Percentiles rank a stretch among this genome's conserved stretches.
These are phyloP conservation scores for Paecilomyces fulvus DNA, from an alignment of 2,329 filamentous ascomycete species.

Conservation along the genomic window DNA sequence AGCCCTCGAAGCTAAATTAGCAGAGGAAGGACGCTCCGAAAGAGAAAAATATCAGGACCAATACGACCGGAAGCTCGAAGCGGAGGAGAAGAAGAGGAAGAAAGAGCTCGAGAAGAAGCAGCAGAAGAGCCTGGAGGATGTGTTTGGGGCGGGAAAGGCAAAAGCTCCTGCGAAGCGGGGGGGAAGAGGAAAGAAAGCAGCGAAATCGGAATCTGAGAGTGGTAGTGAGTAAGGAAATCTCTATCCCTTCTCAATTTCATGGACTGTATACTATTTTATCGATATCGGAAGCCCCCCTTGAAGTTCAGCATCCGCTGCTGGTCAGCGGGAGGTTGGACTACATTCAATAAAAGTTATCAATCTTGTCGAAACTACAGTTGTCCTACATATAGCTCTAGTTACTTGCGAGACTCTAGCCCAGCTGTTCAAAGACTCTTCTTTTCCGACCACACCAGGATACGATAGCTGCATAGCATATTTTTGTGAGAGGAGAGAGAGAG, in stretches of 20 bases:
- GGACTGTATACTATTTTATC: neutral
- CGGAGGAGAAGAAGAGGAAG: conserved; percentile 43
- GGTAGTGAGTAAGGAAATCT: neutral
- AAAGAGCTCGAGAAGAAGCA: conserved; percentile 40
- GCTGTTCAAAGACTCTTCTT: neutral
- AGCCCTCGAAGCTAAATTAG: conserved; percentile 55
- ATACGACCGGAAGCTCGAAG: conserved; percentile 64
- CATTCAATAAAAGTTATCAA: neutral
- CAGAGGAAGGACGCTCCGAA: conserved; percentile 60
- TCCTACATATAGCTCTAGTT: neutral
- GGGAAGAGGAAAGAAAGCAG: neutral
- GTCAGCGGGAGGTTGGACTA: neutral
- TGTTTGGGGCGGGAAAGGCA: conserved; percentile 19
- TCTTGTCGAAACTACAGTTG: neutral
- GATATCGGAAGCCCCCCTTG: neutral
- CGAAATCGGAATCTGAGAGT: neutral
- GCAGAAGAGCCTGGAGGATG: conserved; percentile 27
- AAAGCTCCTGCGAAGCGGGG: conserved; percentile 11
- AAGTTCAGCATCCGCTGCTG: neutral
- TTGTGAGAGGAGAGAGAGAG: neutral
- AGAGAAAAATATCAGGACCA: conserved; percentile 68
- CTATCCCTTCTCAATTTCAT: neutral
- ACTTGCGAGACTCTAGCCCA: neutral
- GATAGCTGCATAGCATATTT: neutral
- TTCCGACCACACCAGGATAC: neutral